Conservation (phyloP, 192 early-diverging fungal genomes). For the Coemansia sp. region DNA sequence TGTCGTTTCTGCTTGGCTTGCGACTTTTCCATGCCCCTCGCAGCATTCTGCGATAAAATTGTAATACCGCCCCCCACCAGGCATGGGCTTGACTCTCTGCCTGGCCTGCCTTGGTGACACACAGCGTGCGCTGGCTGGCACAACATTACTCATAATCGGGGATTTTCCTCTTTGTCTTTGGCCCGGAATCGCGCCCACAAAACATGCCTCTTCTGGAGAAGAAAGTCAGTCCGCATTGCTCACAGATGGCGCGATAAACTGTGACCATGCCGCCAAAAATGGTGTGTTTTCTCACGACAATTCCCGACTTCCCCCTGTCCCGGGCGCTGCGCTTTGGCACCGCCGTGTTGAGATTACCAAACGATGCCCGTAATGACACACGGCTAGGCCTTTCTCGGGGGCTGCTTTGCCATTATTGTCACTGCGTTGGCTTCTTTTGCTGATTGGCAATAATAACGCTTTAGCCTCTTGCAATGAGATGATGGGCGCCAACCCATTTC, state of each 20-base stretch:
- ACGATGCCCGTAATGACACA: neutral
- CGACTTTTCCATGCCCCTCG: neutral
- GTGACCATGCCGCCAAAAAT: neutral
- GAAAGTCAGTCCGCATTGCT: neutral
- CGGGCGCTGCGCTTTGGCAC: no score
- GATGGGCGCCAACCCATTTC: neutral
- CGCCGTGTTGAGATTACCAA: neutral
- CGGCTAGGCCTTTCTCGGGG: no score
- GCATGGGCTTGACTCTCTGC: neutral
- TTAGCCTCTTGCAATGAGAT: no score
- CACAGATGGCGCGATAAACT: conserved; percentile 7
- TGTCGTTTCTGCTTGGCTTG: neutral
- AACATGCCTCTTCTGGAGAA: no score
- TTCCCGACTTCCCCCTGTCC: neutral
- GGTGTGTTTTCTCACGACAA: neutral
- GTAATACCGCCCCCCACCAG: neutral
- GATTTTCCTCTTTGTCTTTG: neutral
- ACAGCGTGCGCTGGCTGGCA: neutral
- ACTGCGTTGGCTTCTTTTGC: neutral
- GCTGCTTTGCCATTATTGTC: neutral
- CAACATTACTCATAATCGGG: neutral
- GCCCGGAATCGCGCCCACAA: no score
- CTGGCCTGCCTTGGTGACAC: conserved; percentile 4
- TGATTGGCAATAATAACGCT: neutral
- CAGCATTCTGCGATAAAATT: conserved; percentile 5